Evolutionary conservation across 2,329 filamentous ascomycete genomes (phyloP), one percentile per base, ranked within the genome.

Genomic region (Colletotrichum truncatum): DNA sequence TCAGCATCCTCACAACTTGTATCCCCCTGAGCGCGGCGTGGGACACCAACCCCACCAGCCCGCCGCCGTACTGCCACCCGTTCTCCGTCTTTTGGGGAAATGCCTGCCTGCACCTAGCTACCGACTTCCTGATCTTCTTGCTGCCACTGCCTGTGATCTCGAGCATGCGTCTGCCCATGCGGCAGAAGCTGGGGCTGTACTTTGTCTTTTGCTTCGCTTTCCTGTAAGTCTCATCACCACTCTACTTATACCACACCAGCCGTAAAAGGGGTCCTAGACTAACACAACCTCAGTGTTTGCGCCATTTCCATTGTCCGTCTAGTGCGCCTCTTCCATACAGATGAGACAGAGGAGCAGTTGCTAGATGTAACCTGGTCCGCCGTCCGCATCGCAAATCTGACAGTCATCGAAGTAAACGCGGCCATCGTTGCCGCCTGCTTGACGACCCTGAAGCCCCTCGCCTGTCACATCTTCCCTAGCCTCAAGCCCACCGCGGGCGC

Each of bases 71-170:
- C 46, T 70, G 68, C 62, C 68, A 70, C 30, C 58, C 54, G 10
- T 11, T 39, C n/a, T 8, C 30, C 39, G 52, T 72, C 23, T 74
- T 70, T 70, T 74, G 72, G 67, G 66, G 56, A 26, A 72, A 70
- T 45, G 69, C 70, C 4, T 68, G 66, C 26, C 41, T 73, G 3
- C 69, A 73, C 28, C 69, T 70, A 6, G 62, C 61, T 21, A 72
- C 69, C n/a, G 71, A 73, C 39, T 68, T 74, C 21, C n/a, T 71
- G 14, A 71, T 74, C 51, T 72, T 71, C 16, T 32, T 71, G 1
- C 68, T 85, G 28, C 82, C 82, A 0, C 70, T 80, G 4, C 73
- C 82, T 23, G 75, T 84, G 21, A 78, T 83, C 6, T 75, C 78
- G 70, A 77, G 80, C 10, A 72, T 84, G 9, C 73, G 77, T n/a